Evolutionary conservation across 192 early-diverging fungal genomes (phyloP).

Genomic region (Allomyces javanicus): DNA sequence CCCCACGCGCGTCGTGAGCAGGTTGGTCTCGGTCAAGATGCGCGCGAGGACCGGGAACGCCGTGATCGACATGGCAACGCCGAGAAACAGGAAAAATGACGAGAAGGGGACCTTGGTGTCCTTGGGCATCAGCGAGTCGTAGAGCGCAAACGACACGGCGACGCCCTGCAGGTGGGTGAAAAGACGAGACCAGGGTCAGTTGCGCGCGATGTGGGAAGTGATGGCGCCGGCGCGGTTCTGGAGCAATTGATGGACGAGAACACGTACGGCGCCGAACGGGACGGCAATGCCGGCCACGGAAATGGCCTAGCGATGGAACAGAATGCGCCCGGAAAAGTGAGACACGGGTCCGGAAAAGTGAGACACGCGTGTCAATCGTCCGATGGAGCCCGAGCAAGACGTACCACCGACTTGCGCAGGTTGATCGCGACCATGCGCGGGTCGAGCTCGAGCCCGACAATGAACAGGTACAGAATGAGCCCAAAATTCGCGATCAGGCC

Average conservation of each 20-base stretch:
- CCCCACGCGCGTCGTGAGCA: conserved; percentile 60
- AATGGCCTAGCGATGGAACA: conserved; percentile 17
- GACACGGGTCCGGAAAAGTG: too few relatives aligned
- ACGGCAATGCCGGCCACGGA: conserved; percentile 59
- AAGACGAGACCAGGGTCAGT: too few relatives aligned
- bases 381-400: too few relatives aligned
- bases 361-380: too few relatives aligned
- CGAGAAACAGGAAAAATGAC: conserved; percentile 64
- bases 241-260: too few relatives aligned
- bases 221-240: too few relatives aligned
- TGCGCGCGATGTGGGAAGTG: too few relatives aligned
- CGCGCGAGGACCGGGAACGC: conserved; percentile 91
- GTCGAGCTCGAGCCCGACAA: conserved; percentile 78
- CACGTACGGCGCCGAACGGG: conserved; percentile 60
- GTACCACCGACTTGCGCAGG: conserved; percentile 21
- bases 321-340: too few relatives aligned
- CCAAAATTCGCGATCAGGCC: conserved; percentile 71
- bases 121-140: conserved; percentile 24
- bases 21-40: conserved; percentile 71
- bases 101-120: conserved; percentile 23
- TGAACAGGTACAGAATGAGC: conserved; percentile 71
- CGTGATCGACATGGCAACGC: conserved; percentile 51
- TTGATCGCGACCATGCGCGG: conserved; percentile 31
- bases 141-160: conserved; percentile 48
- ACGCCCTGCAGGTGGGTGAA: too few relatives aligned